Base-by-base conservation (phyloP, 352 stramenopile genomes). In the Globisporangium cylindrosporum region DNA sequence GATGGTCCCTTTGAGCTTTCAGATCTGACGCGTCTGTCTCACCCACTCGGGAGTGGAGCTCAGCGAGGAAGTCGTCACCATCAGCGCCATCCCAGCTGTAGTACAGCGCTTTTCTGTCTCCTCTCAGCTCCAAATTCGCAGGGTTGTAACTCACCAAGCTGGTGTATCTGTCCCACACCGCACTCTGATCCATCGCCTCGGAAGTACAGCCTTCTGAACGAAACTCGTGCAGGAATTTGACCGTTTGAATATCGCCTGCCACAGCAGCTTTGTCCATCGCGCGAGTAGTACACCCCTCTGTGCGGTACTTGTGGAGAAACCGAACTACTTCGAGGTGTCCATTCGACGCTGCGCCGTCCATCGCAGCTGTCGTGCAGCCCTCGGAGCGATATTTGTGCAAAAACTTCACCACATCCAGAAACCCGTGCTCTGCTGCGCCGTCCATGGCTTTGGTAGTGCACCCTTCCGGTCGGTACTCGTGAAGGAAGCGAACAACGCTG, bases 221-320 rank as follows among this genome's bases (percentile, higher is more conserved):
- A 14, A 25, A 32, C 49, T 57, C 10, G 22, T 57, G 49, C 49
- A 57, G 22, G 22, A 57, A 32, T 24, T 27, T 14, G 2, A 34
- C 22, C 49, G 32, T 57, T 14, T 57, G 22, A 32, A 57, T 18
- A 1, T 57, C 24, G 10, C 49, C 49, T 57, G 3, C 34, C 22
- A 15, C 49, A 20, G 49, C 49, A 15, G 49, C 49, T 32, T 57
- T 57, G 49, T 64, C 59, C n/a, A 64, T 64, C 29, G 59, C 59
- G 5, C 12, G 6, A 8, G 8, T 41, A 18, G 59, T 41, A 29
- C 59, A 64, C 14, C 59, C 59, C 22, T 64, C 59, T 4, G 59
- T 43, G 4, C 59, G 59, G 36, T 54, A 25, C 14, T 54, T 25
- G 41, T 64, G 59, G 1, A 64, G 38, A 6, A 64, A 64, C 8